Evolutionary conservation across 768 basidiomycete species (phyloP).

Genomic region (Russula earlei): DNA sequence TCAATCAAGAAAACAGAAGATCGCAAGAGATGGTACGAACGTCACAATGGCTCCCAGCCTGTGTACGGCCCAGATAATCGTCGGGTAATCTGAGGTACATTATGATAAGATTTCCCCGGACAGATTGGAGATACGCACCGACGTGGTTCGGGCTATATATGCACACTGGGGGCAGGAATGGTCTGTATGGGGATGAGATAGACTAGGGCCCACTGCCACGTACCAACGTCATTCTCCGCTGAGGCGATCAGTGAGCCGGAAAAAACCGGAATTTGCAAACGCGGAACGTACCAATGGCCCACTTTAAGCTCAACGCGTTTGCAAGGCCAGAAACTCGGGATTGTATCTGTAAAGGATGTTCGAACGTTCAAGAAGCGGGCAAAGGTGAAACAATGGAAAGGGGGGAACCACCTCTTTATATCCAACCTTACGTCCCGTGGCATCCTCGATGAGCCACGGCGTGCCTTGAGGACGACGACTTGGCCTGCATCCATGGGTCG

Average conservation of each 20-base stretch:
- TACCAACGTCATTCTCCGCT: slow-evolving; percentile 35
- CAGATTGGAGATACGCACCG: slow-evolving; percentile 16
- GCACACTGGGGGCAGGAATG: slow-evolving; percentile 18
- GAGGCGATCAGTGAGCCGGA: background rate
- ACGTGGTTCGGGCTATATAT: slow-evolving; percentile 24
- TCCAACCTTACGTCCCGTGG: slow-evolving; percentile 28
- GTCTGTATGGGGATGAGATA: background rate
- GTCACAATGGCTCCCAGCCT: slow-evolving; percentile 23
- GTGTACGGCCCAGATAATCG: slow-evolving; percentile 22
- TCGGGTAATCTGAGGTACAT: slow-evolving; percentile 7
- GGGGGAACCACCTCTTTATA: slow-evolving; percentile 29
- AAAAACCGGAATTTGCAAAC: background rate
- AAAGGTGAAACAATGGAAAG: background rate
- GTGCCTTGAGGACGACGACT: slow-evolving; percentile 1
- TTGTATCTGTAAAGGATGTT: slow-evolving; percentile 25
- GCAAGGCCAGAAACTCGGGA: slow-evolving; percentile 31
- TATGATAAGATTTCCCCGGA: background rate
- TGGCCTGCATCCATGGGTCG: slow-evolving; percentile 17
- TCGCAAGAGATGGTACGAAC: slow-evolving; percentile 12
- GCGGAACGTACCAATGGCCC: slow-evolving; percentile 27
- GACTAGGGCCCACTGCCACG: slow-evolving; percentile 5
- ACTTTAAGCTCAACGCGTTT: slow-evolving; percentile 29
- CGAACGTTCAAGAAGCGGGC: background rate
- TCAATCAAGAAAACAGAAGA: too few species aligned
- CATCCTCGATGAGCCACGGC: slow-evolving; percentile 37